phyloP scores from a whole-genome alignment of 176 grass and related monocot species.

The Eremochloa ophiuroides region DNA sequence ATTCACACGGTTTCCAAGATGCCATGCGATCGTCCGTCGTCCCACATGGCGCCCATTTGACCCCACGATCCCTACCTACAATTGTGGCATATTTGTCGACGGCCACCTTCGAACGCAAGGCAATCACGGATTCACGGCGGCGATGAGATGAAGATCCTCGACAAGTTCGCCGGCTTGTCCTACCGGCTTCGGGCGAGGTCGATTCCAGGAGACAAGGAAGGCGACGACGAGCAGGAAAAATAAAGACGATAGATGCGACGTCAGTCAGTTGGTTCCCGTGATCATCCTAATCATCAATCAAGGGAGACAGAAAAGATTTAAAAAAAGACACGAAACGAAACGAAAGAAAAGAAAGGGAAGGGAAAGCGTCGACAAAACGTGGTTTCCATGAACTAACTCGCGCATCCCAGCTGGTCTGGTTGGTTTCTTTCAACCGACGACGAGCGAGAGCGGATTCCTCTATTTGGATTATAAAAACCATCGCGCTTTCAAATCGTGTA shows the following conservation, averaged over 20 bases:
- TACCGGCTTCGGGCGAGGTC: not conserved
- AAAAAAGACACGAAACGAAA: not conserved
- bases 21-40: not conserved
- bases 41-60: conserved; percentile 17
- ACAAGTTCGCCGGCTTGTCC: not conserved
- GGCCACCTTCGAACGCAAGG: not conserved
- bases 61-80: not conserved
- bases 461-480: not conserved
- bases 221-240: conserved; percentile 18
- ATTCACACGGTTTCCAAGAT: not conserved
- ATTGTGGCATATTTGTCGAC: not conserved
- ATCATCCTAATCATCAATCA: not conserved
- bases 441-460: not conserved
- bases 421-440: conserved; percentile 27
- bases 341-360: not conserved
- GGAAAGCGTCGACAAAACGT: conserved; percentile 16
- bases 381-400: conserved; percentile 33
- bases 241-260: not conserved
- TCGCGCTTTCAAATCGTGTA: conserved; percentile 36
- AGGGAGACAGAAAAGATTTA: not conserved
- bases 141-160: not conserved
- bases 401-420: conserved; percentile 1
- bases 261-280: conserved; percentile 24
- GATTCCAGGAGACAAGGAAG: not conserved
- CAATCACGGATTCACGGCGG: not conserved